phyloP scores from a whole-genome alignment of 257 asterid genomes.

The Phtheirospermum japonicum region DNA sequence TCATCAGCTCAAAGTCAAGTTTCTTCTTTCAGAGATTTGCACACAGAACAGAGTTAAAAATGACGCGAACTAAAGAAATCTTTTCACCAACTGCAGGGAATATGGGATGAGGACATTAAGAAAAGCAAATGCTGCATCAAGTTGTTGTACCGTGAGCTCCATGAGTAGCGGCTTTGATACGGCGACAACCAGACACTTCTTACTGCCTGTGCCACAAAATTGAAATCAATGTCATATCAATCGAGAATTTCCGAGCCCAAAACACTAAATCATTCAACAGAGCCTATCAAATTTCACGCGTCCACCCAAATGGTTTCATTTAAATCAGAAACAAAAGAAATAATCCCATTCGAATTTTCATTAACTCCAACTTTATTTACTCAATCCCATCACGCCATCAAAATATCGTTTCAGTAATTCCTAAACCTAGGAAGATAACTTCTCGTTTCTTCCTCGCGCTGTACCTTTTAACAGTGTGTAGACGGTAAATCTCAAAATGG shows the following conservation, averaged over 20 bases:
- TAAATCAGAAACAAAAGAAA: conserved; percentile 17
- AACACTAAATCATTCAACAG: conserved; percentile 2
- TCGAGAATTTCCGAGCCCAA: not conserved
- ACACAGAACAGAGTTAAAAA: too few relatives aligned
- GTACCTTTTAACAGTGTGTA: not conserved
- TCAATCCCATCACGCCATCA: not conserved
- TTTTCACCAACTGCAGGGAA: not conserved
- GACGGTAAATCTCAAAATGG: not conserved
- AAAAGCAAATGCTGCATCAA: not conserved
- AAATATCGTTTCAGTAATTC: not conserved
- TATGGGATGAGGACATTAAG: not conserved
- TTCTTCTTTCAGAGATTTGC: not conserved
- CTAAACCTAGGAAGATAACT: not conserved
- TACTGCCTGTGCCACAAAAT: not conserved
- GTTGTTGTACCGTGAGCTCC: conserved; percentile 19
- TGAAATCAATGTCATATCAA: not conserved
- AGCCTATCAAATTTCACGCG: too few relatives aligned
- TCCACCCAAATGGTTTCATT: too few relatives aligned
- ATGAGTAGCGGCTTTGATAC: conserved; percentile 19
- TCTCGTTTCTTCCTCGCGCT: not conserved
- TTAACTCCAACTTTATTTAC: not conserved
- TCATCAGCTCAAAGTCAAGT: conserved; percentile 18
- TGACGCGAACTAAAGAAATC: too few relatives aligned
- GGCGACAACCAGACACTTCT: not conserved
- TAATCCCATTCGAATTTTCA: conserved; percentile 15